Conservation (phyloP, 306 rosid genomes). For the Begonia masoniana region DNA sequence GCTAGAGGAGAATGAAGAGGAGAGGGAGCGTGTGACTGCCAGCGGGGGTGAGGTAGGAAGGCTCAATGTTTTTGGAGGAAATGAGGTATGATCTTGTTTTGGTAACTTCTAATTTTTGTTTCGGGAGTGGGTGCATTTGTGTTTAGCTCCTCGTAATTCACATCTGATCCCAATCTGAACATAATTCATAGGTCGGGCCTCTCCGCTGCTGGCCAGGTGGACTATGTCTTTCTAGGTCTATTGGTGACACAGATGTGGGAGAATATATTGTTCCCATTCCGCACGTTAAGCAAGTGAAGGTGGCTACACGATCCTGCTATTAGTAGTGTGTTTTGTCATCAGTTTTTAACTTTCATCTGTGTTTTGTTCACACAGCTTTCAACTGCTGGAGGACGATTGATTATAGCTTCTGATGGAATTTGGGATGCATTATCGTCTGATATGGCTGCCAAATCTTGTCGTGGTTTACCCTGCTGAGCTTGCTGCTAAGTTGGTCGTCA, state of each 20-base stretch:
- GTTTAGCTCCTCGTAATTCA: too few relatives aligned
- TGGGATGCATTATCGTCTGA: constrained; percentile 96
- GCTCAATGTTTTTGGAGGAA: constrained; percentile 86
- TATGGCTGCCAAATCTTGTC: constrained; percentile 75
- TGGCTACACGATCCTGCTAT: constrained; percentile 16
- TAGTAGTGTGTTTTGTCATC: constrained; percentile 10
- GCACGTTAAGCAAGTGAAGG: constrained; percentile 98
- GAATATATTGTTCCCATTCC: constrained; percentile 95
- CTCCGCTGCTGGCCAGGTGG: constrained; percentile 99
- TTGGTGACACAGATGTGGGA: constrained; percentile 98
- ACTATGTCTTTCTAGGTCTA: constrained; percentile 92
- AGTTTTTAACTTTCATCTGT: too few relatives aligned
- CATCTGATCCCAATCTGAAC: neutral
- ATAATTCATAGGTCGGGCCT: constrained; percentile 65
- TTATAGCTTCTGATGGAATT: constrained; percentile 98
- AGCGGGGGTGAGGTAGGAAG: constrained; percentile 99
- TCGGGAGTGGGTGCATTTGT: too few relatives aligned
- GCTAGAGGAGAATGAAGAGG: constrained; percentile 89
- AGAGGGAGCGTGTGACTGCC: constrained; percentile 95
- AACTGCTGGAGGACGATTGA: constrained; percentile 85
- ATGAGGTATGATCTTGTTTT: constrained; percentile 43
- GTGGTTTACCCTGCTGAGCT: constrained; percentile 96
- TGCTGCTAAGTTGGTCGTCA: constrained; percentile 96
- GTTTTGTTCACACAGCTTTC: constrained; percentile 47
- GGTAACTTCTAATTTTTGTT: neutral